Conservation (phyloP, 1,139 yeast species). For the Yamadazyma aaseri region DNA sequence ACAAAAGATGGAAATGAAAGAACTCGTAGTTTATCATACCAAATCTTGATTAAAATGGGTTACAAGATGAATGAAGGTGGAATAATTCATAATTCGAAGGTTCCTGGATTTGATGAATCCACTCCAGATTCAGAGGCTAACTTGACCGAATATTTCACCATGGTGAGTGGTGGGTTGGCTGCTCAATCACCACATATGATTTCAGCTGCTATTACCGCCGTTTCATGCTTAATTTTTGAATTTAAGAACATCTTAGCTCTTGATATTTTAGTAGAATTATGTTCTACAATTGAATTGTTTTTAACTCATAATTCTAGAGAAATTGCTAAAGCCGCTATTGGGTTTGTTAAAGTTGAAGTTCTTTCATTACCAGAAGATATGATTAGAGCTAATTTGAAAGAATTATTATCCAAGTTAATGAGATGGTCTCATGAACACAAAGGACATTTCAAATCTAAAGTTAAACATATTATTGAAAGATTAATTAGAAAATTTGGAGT, state of each 20-base stretch:
- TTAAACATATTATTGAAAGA: conserved; percentile 89
- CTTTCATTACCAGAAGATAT: conserved; percentile 80
- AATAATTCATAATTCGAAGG: conserved; percentile 57
- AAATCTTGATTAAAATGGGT: conserved; percentile 78
- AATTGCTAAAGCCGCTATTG: conserved; percentile 90
- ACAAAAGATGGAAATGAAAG: conserved; percentile 95
- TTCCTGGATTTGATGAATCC: conserved; percentile 65
- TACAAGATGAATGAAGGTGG: conserved; percentile 74
- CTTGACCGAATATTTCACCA: conserved; percentile 80
- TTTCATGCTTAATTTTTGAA: conserved; percentile 84
- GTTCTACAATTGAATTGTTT: conserved; percentile 87
- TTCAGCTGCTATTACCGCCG: conserved; percentile 90
- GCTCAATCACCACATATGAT: conserved; percentile 95
- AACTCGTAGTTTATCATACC: conserved; percentile 80
- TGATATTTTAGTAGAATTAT: conserved; percentile 65
- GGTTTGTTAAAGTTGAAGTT: conserved; percentile 90
- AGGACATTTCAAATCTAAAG: conserved; percentile 89
- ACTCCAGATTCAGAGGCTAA: conserved; percentile 66
- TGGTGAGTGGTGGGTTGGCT: conserved; percentile 95
- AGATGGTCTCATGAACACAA: conserved; percentile 96
- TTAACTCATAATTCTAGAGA: conserved; percentile 89
- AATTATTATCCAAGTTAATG: conserved; percentile 68
- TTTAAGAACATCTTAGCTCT: conserved; percentile 63
- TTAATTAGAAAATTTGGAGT: conserved; percentile 85
- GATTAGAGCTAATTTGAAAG: conserved; percentile 65